phyloP scores from a whole-genome alignment of 371 early-diverging fungal species.

The Zychaea mexicana region DNA sequence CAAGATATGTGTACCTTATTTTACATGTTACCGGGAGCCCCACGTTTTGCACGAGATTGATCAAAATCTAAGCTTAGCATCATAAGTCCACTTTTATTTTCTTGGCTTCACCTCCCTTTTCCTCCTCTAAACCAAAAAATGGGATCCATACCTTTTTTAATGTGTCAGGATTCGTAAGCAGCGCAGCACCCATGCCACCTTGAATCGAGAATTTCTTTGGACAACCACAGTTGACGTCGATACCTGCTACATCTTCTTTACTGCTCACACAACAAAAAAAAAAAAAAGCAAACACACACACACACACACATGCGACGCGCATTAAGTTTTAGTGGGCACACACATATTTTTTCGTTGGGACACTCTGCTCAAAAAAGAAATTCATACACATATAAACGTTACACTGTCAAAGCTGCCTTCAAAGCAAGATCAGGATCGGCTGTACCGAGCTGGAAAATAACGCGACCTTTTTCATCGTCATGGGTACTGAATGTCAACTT shows the following conservation, averaged over 20 bases:
- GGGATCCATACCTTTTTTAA: slow-evolving; percentile 66
- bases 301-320: too few species aligned
- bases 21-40: slow-evolving; percentile 83
- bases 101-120: not conserved
- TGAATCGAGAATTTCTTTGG: slow-evolving; percentile 94
- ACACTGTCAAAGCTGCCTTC: slow-evolving; percentile 84
- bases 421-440: slow-evolving; percentile 87
- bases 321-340: too few species aligned
- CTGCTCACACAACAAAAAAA: slow-evolving; percentile 35
- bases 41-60: slow-evolving; percentile 71
- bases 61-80: slow-evolving; percentile 63
- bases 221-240: slow-evolving; percentile 97
- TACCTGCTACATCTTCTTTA: slow-evolving; percentile 82
- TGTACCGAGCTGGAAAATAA: slow-evolving; percentile 83
- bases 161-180: slow-evolving; percentile 83
- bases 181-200: slow-evolving; percentile 95
- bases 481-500: slow-evolving; percentile 66
- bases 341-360: too few species aligned
- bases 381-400: slow-evolving; percentile 16
- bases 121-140: not conserved
- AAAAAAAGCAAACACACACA: not conserved
- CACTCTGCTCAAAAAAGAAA: too few species aligned
- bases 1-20: slow-evolving; percentile 49
- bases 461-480: slow-evolving; percentile 60
- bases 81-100: too few species aligned